Evolutionary conservation across 768 basidiomycete genomes (phyloP).

Genomic region (Lactarius pseudohatsudake): DNA sequence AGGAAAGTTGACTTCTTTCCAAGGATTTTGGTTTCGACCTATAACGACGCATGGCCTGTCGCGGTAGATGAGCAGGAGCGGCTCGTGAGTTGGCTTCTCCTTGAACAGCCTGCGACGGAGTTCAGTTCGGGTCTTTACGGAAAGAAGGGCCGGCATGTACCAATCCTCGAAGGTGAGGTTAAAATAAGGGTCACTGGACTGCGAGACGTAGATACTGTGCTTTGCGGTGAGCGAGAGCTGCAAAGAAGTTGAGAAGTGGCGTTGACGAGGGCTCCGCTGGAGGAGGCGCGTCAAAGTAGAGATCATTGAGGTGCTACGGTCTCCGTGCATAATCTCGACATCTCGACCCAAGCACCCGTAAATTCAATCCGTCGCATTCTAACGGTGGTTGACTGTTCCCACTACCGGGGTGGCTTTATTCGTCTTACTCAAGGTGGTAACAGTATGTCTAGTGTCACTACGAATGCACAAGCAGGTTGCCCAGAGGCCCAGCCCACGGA

Average conservation of each 20-base stretch:
- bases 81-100: constrained; percentile 60
- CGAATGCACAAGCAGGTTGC: not conserved
- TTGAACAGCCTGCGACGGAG: constrained; percentile 68
- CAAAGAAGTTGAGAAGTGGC: constrained; percentile 17
- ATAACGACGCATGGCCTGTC: constrained; percentile 89
- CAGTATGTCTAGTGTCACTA: constrained; percentile 19
- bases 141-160: constrained; percentile 44
- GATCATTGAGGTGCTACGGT: constrained; percentile 10
- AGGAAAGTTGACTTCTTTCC: constrained; percentile 89
- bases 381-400: not conserved
- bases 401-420: not conserved
- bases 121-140: constrained; percentile 35
- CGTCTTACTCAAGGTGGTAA: constrained; percentile 3
- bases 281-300: constrained; percentile 34
- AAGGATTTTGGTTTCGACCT: constrained; percentile 96
- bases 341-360: not conserved
- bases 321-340: not conserved
- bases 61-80: constrained; percentile 84
- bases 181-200: constrained; percentile 80
- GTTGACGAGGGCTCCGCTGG: constrained; percentile 11
- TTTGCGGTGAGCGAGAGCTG: constrained; percentile 19
- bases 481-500: not conserved
- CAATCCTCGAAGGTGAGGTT: constrained; percentile 92
- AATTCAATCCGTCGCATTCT: not conserved
- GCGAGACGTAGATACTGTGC: constrained; percentile 70